A percentile compares a stretch with the other conserved stretches of the same genome.
These are phyloP conservation scores for Macrolepiota fuliginosa DNA, from an alignment of 768 basidiomycete genomes.

Conservation along the genomic window DNA sequence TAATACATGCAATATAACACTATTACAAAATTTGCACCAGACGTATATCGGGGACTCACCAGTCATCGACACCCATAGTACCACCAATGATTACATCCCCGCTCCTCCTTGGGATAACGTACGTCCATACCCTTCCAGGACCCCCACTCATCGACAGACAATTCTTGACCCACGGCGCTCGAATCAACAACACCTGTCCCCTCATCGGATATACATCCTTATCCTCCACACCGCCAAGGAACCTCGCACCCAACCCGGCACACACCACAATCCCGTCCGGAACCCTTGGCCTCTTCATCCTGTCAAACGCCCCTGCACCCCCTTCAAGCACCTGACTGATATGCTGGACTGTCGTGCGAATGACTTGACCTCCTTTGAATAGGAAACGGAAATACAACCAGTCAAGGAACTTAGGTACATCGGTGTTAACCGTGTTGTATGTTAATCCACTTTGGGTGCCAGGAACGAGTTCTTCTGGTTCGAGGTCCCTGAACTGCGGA, in stretches of 20 bases:
- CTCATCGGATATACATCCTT: conserved; percentile 65
- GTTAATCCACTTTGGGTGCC: conserved; percentile 39
- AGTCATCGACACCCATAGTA: conserved; percentile 56
- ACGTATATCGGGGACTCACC: conserved; percentile 31
- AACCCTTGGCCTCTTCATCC: conserved; percentile 17
- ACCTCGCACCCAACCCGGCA: conserved; percentile 66
- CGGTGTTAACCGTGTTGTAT: conserved; percentile 61
- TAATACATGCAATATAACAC: neutral
- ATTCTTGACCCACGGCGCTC: conserved; percentile 58
- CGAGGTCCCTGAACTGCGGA: conserved; percentile 27
- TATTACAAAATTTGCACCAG: neutral
- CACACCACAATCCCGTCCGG: conserved; percentile 63
- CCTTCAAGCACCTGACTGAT: conserved; percentile 61
- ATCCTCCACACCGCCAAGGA: conserved; percentile 77
- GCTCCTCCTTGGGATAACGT: conserved; percentile 55
- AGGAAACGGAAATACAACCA: conserved; percentile 60
- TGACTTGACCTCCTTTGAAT: conserved; percentile 49
- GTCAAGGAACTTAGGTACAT: conserved; percentile 54
- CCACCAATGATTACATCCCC: conserved; percentile 64
- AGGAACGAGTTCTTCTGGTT: conserved; percentile 21
- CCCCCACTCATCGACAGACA: conserved; percentile 44
- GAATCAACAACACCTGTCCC: conserved; percentile 74
- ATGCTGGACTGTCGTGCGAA: conserved; percentile 57
- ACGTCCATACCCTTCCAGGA: conserved; percentile 43
- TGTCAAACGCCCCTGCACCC: conserved; percentile 30